Conservation (phyloP, 2,329 filamentous ascomycete species). For the Myrmaecium sp. region DNA sequence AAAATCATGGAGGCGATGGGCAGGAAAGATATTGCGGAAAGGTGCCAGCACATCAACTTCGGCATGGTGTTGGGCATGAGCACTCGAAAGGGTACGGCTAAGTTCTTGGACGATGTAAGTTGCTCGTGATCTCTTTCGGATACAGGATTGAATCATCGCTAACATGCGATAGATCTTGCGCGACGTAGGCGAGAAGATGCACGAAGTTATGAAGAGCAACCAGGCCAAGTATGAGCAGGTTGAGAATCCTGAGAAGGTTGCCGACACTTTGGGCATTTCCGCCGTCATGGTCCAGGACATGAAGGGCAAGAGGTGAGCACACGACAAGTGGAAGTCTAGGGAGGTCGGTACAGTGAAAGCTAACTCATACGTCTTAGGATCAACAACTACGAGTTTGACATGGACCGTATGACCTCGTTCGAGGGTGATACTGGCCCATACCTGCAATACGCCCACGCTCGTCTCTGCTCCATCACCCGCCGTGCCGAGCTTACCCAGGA, state of each 20-base stretch:
- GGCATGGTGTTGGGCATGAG: slow-evolving; percentile 51
- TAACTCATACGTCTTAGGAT: slow-evolving; percentile 25
- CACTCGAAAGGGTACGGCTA: slow-evolving; percentile 39
- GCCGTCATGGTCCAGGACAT: slow-evolving; percentile 98
- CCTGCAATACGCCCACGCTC: slow-evolving; percentile 67
- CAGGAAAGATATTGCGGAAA: slow-evolving; percentile 39
- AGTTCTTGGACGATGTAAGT: slow-evolving; percentile 32
- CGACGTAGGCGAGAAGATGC: slow-evolving; percentile 78
- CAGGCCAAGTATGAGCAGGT: slow-evolving; percentile 81
- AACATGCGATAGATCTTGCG: too few species aligned
- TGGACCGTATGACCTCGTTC: slow-evolving; percentile 68
- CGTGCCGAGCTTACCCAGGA: slow-evolving; percentile 31
- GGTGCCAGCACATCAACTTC: slow-evolving; percentile 48
- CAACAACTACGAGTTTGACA: slow-evolving; percentile 57
- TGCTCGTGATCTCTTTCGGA: too few species aligned
- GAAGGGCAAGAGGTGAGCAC: slow-evolving; percentile 88
- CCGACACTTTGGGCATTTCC: slow-evolving; percentile 81
- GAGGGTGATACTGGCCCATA: slow-evolving; percentile 77
- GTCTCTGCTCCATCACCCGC: slow-evolving; percentile 43
- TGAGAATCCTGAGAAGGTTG: slow-evolving; percentile 61
- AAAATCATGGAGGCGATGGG: slow-evolving; percentile 47
- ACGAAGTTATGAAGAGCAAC: slow-evolving; percentile 90
- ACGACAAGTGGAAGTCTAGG: too few species aligned
- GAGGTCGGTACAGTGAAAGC: too few species aligned
- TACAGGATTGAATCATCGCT: too few species aligned